Base-by-base conservation (phyloP, 306 rosid species). In the Clitoria ternatea region DNA sequence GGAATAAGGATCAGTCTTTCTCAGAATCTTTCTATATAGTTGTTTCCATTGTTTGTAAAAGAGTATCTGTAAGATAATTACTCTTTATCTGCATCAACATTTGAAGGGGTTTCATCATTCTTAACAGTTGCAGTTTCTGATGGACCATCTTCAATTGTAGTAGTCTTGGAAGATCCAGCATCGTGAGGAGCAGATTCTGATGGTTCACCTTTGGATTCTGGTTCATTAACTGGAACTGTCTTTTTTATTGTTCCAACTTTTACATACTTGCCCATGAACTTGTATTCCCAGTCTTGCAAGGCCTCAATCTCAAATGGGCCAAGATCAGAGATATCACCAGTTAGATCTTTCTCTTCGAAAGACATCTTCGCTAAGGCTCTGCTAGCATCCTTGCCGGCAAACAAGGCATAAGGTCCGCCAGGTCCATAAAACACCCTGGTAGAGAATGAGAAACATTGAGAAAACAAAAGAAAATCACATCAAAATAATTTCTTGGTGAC, bases 351-450 rank as follows among this genome's bases (percentile, higher is more conserved):
- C 6, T 83, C 91, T 82, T 92, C 96, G 26, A 92, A 92, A 8
- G 98, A 92, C 98, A 92, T 92, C 73, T 92, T 92, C 60, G 98
- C 96, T 48, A 92, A 86, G 35, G 98, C 98, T 76, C 92, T 82
- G 82, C 98, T 92, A 5, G 96, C 96, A 75, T 92, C 98, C 61
- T 92, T 92, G 23, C 98, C 96, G 0, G 98, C 92, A 5, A 92
- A 92, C 49, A 92, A 76, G 0, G 98, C 98, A 23, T 92, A 92
- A 4, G 96, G 92, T 33, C 96, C 98, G 5, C 96, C 92, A 0
- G 96, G 98, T 49, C 96, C 98, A 69, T 92, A 92, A 82, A 92
- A 92, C 88, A 85, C 75, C 85, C 98, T 92, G 82, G 68, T 56
- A 56, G n/a, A 15, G 60, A 30, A 33, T 33, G 39, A 52, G 19